Evolutionary conservation across 2,329 filamentous ascomycete species (phyloP).

Genomic region (Arthroderma sp.): DNA sequence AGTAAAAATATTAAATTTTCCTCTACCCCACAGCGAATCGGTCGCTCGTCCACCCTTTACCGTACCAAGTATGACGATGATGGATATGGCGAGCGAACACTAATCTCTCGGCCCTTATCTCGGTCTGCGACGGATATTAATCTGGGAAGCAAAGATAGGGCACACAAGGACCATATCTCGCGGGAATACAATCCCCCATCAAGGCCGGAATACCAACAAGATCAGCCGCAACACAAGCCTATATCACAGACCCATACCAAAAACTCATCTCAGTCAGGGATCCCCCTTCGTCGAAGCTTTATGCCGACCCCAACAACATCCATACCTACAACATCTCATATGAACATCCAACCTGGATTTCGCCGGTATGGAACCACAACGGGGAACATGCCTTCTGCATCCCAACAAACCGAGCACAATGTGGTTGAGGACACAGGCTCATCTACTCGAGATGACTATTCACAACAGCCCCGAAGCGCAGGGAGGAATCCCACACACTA

Average conservation of each 20-base stretch:
- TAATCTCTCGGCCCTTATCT: constrained; percentile 25
- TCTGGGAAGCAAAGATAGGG: constrained; percentile 6
- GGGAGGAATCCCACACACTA: constrained; percentile 21
- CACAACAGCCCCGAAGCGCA: neutral
- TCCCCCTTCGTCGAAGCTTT: constrained; percentile 27
- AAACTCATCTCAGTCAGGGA: constrained; percentile 20
- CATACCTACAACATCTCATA: constrained; percentile 23
- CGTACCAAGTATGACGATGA: constrained; percentile 25
- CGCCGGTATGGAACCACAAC: constrained; percentile 20
- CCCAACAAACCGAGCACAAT: constrained; percentile 18
- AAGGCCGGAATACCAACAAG: constrained; percentile 1
- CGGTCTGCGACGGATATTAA: constrained; percentile 31
- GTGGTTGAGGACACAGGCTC: constrained; percentile 3
- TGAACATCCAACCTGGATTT: constrained; percentile 30
- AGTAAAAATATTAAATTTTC: constrained; percentile 17
- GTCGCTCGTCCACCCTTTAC: constrained; percentile 27
- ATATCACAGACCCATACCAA: constrained; percentile 11
- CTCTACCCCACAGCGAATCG: constrained; percentile 25
- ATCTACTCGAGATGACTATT: neutral
- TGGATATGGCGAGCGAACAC: constrained; percentile 17
- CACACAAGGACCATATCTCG: neutral
- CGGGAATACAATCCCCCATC: neutral
- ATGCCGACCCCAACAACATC: constrained; percentile 18
- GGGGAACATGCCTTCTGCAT: constrained; percentile 12
- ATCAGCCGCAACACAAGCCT: constrained; percentile 13